Percentiles rank a stretch among this genome's conserved stretches.
Conservation (phyloP, 306 rosid species). For the Castanea sativa region DNA sequence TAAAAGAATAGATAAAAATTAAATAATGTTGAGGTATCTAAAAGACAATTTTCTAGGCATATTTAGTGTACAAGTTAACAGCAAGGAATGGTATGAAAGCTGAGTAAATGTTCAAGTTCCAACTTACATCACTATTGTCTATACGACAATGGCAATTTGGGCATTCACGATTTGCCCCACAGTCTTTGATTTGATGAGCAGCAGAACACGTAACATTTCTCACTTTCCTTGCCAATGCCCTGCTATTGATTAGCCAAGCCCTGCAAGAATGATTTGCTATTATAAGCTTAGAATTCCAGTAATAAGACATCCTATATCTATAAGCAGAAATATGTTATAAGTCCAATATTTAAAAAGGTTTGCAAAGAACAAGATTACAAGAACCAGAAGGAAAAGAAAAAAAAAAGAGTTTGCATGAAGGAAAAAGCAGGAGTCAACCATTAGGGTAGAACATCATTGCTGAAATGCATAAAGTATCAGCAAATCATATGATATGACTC, state of each 20-base stretch:
- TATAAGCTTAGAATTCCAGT: conserved; percentile 12
- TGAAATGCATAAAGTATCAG: background rate
- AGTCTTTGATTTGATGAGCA: conserved; percentile 60
- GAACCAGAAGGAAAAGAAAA: background rate
- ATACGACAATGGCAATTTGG: conserved; percentile 64
- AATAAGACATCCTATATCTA: background rate
- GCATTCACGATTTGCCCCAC: conserved; percentile 78
- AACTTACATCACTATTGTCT: conserved; percentile 80
- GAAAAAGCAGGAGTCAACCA: background rate
- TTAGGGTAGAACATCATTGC: background rate
- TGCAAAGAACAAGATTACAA: background rate
- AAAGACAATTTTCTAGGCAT: background rate
- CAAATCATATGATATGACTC: too few relatives aligned
- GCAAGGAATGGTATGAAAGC: conserved; percentile 2
- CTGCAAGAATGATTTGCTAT: conserved; percentile 38
- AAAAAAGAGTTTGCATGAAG: background rate
- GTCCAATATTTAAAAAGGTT: background rate
- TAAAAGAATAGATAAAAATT: background rate
- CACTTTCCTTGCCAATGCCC: conserved; percentile 83
- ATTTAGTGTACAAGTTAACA: conserved; percentile 1
- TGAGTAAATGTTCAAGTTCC: conserved; percentile 10
- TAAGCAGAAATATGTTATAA: background rate
- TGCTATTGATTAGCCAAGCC: conserved; percentile 70
- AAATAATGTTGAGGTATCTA: background rate
- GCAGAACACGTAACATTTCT: conserved; percentile 45